Base-by-base conservation (phyloP, 2,329 filamentous ascomycete genomes). In the Leptographium flavum region DNA sequence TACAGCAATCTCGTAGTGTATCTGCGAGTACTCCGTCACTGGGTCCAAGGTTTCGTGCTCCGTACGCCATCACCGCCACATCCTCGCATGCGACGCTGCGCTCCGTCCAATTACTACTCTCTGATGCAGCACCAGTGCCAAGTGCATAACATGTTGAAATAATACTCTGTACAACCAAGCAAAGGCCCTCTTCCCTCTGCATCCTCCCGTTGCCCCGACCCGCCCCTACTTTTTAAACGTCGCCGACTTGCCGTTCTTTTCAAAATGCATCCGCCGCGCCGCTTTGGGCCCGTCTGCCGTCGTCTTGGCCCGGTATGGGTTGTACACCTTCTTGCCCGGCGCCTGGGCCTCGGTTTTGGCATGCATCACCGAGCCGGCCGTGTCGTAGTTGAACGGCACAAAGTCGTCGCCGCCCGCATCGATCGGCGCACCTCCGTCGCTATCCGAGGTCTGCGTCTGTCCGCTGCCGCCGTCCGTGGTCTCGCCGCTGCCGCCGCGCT, bases 171-270 rank as follows among this genome's bases (percentile, higher is more conserved):
- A n/a, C n/a, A n/a, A n/a, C n/a, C n/a, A n/a, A n/a, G n/a, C n/a
- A n/a, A n/a, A n/a, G n/a, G 8, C 27, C 37, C 14, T 13, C n/a
- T 10, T 17, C 31, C 23, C 8, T 43, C 30, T 32, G 4, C 13
- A 5, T 30, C 5, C 25, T 33, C 30, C 15, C 17, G 2, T 4
- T n/a, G 10, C n/a, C 13, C 27, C 17, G n/a, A n/a, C n/a, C n/a
- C n/a, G n/a, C n/a, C n/a, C n/a, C n/a, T 28, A 46, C 39, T 65
- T 66, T 54, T 66, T 65, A n/a, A 68, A 69, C 36, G 60, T 63
- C 11, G 61, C 60, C 21, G 57, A 56, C 53, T 61, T 62, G 25
- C 57, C 57, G 23, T 51, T 48, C 55, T 55, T 55, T 40, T 59
- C 60, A 19, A 53, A 52, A 38, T 62, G 57, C 52, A 57, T 54